Evolutionary conservation across 2,329 filamentous ascomycete genomes (phyloP), one percentile per base, ranked within the genome.

Genomic region (Chaetothyriales sp.): DNA sequence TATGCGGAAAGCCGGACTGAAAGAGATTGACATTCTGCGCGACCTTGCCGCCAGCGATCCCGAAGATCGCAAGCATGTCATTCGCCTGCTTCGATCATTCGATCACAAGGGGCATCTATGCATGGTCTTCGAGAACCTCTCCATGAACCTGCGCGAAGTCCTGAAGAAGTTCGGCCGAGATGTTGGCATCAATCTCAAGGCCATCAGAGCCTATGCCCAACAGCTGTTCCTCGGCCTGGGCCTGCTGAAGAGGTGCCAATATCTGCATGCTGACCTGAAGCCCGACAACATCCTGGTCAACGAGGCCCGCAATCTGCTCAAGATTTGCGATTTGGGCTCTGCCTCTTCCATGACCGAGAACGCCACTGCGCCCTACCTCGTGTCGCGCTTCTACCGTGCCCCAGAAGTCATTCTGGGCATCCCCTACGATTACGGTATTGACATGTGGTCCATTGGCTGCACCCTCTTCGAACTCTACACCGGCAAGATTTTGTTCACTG

Each of bases 341-440:
- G 92, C 92, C 25, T 90, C 90, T 52, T 86, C 95, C 63, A 82
- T 85, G 51, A 85, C 86, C 10, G 92, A 98, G 61, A 92, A 86
- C 57, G 88, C 95, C 63, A 85, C 94, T 56, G 95, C 89, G 0
- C 89, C 89, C 10, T 97, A 97, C 65, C 82, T 98, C 1, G 89
- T 97, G 64, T 95, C 89, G 71, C 84, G 94, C 51, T 98, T 97
- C 70, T 98, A 98, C 67, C 85, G 92, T 55, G 92, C 92, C 2
- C 92, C 94, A 1, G 92, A 98, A 70, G 88, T 98, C 64, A 95
- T 98, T 56, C 77, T 98, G 2, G 92, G 92, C n/a, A 89, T 95
- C 73, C 85, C 86, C 8, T 95, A 94, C 66, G 89, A 95, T 65
- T 94, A 90, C 65, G 84, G 85, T 6, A 87, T 97, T 58, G 92